phyloP scores from a whole-genome alignment of 805 yeast genomes.

The Scheffersomyces stipitis region DNA sequence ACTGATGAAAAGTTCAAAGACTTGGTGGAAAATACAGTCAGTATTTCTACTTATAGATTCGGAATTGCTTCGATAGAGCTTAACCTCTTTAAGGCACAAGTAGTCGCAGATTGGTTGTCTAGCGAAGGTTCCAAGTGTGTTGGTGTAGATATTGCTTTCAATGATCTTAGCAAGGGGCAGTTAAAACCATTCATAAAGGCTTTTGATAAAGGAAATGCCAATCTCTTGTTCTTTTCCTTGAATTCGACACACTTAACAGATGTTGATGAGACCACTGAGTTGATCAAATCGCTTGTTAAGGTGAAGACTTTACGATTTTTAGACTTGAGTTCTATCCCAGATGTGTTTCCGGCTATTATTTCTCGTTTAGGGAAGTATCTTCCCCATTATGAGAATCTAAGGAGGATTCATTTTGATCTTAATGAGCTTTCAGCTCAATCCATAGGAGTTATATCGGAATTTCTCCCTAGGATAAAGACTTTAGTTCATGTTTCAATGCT shows the following conservation, averaged over 20 bases:
- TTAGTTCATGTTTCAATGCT: conserved; percentile 54
- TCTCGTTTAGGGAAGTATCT: conserved; percentile 43
- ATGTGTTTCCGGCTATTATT: conserved; percentile 51
- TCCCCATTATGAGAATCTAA: conserved; percentile 45
- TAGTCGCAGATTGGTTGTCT: conserved; percentile 50
- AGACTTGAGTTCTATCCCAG: conserved; percentile 54
- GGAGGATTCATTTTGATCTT: conserved; percentile 55
- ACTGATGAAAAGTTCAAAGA: conserved; percentile 40
- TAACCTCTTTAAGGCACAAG: conserved; percentile 38
- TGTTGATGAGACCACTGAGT: conserved; percentile 35
- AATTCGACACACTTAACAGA: conserved; percentile 50
- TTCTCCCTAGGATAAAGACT: conserved; percentile 47
- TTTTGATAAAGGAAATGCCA: conserved; percentile 30
- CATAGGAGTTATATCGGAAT: conserved; percentile 48
- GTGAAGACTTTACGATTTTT: conserved; percentile 46
- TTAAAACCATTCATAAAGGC: conserved; percentile 46
- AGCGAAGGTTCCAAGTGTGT: conserved; percentile 44
- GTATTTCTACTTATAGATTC: conserved; percentile 45
- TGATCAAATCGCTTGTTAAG: conserved; percentile 36
- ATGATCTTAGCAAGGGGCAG: conserved; percentile 49
- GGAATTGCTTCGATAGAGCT: conserved; percentile 56
- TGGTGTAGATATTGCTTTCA: conserved; percentile 58
- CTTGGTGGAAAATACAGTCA: conserved; percentile 42
- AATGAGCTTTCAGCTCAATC: conserved; percentile 49
- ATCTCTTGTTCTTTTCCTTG: conserved; percentile 51